phyloP scores from a whole-genome alignment of 2,329 filamentous ascomycete species.

The Apiospora marii region DNA sequence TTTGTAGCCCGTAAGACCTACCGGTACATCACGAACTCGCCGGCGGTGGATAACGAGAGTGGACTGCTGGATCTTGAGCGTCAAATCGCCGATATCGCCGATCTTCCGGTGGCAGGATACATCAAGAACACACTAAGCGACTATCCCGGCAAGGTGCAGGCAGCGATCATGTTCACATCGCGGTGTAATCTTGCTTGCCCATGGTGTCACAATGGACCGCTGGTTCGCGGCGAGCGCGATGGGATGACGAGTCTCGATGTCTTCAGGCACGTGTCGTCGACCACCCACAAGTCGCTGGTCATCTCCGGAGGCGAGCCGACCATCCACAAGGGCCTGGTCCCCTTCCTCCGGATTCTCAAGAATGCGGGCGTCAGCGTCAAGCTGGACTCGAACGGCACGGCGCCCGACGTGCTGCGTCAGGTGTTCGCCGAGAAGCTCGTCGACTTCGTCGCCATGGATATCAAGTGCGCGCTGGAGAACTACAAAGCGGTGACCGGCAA shows the following conservation, averaged over 20 bases:
- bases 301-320: conserved; percentile 3
- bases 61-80: not conserved
- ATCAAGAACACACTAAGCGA: conserved; percentile 10
- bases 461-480: conserved; percentile 10
- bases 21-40: conserved; percentile 8
- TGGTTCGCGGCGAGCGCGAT: conserved; percentile 3
- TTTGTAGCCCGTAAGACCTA: conserved; percentile 7
- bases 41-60: not conserved
- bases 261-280: not conserved
- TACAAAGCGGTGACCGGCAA: conserved; percentile 15
- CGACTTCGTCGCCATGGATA: conserved; percentile 19
- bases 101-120: conserved; percentile 2
- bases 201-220: conserved; percentile 3
- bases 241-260: conserved; percentile 3
- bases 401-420: not conserved
- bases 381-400: conserved; percentile 11
- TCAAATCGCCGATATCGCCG: conserved; percentile 1
- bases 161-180: not conserved
- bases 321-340: conserved; percentile 12
- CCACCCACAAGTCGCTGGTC: not conserved
- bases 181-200: not conserved
- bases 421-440: conserved; percentile 6
- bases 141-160: conserved; percentile 4
- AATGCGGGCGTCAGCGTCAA: not conserved
- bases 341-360: conserved; percentile 5